phyloP scores from a whole-genome alignment of 352 stramenopile species.

The Phytophthora sojae region DNA sequence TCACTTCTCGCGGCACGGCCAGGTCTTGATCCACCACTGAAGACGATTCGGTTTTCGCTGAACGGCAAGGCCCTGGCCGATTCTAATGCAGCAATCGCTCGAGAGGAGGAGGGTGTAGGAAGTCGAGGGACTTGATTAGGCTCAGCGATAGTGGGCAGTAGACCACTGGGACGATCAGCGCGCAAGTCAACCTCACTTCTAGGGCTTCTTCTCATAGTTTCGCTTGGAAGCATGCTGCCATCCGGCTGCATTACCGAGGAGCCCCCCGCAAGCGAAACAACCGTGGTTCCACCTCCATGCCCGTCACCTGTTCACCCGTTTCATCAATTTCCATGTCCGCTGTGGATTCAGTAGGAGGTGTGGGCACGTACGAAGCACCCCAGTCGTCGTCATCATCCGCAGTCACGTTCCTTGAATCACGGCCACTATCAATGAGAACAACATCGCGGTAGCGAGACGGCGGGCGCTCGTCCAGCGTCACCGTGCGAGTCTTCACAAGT shows the following conservation, averaged over 20 bases:
- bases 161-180: not conserved
- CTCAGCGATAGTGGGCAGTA: not conserved
- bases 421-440: not conserved
- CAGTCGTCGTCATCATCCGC: not conserved
- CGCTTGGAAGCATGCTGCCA: not conserved
- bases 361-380: not conserved
- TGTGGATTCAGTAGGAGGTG: not conserved
- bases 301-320: not conserved
- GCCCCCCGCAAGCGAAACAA: not conserved
- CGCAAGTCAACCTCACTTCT: not conserved
- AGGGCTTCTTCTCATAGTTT: not conserved
- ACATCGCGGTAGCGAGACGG: slow-evolving; percentile 4
- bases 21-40: slow-evolving; percentile 2
- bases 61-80: not conserved
- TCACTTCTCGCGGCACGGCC: not conserved
- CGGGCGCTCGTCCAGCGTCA: slow-evolving; percentile 1
- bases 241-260: not conserved
- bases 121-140: not conserved
- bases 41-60: not conserved
- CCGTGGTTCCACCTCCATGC: not conserved
- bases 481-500: slow-evolving; percentile 3
- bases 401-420: not conserved
- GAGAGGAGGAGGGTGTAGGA: not conserved
- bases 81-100: not conserved
- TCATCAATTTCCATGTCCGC: not conserved